phyloP scores from a whole-genome alignment of 1,284 basidiomycete species.

The Apiotrichum porosum region DNA sequence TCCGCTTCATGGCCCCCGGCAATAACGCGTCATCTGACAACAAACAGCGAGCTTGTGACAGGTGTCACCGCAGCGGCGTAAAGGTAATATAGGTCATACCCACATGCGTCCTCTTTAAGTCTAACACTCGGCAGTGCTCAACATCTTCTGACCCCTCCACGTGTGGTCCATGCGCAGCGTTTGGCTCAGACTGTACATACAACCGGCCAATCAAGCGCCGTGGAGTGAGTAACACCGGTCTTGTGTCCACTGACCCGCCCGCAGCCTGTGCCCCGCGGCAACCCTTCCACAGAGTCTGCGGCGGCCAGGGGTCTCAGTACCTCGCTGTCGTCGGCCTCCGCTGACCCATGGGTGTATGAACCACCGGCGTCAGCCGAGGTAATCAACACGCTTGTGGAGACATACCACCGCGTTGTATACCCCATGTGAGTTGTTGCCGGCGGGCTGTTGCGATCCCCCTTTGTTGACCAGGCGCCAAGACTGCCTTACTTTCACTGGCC shows the following conservation, averaged over 20 bases:
- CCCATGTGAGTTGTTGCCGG: conserved; percentile 42
- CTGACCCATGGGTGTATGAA: conserved; percentile 26
- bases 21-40: too few relatives aligned
- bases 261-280: background rate
- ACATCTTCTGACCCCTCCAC: conserved; percentile 19
- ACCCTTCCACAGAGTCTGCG: too few relatives aligned
- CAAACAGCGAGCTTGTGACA: conserved; percentile 45
- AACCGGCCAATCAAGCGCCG: conserved; percentile 41
- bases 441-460: too few relatives aligned
- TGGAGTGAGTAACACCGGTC: conserved; percentile 29
- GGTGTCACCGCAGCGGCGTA: conserved; percentile 43
- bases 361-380: conserved; percentile 25
- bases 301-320: too few relatives aligned
- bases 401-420: conserved; percentile 34
- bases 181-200: conserved; percentile 41
- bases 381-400: conserved; percentile 28
- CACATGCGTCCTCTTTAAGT: too few relatives aligned
- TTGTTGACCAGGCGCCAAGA: too few relatives aligned
- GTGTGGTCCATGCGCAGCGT: conserved; percentile 39
- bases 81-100: conserved; percentile 21
- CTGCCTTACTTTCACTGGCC: conserved; percentile 46
- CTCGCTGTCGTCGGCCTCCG: too few relatives aligned
- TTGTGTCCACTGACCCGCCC: background rate
- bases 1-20: too few relatives aligned
- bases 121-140: conserved; percentile 37